Evolutionary conservation across 108 stramenopile species (phyloP).

Genomic region (Nitzschia sp.): DNA sequence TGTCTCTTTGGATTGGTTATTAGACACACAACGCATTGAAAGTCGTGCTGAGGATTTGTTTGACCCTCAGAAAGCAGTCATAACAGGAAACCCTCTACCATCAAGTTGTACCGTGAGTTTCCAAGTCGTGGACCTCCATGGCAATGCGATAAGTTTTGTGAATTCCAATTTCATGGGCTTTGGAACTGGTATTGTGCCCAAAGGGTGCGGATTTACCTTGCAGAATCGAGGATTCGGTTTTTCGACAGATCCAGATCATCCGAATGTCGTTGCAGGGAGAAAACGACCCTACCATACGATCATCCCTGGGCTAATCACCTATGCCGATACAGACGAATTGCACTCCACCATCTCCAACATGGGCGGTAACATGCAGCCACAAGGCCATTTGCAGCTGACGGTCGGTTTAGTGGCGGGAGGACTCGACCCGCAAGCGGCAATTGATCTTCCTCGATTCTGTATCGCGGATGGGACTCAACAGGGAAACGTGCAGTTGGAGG

Average conservation of each 20-base stretch:
- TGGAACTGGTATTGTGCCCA: slow-evolving; percentile 92
- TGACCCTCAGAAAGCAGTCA: slow-evolving; percentile 54
- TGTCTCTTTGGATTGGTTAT: slow-evolving; percentile 38
- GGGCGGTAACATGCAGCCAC: slow-evolving; percentile 99
- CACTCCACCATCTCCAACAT: slow-evolving; percentile 91
- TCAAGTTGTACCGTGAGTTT: slow-evolving; percentile 90
- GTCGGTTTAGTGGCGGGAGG: slow-evolving; percentile 72
- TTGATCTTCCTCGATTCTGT: slow-evolving; percentile 95
- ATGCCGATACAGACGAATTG: slow-evolving; percentile 77
- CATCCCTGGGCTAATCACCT: slow-evolving; percentile 91
- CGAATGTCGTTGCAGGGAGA: slow-evolving; percentile 79
- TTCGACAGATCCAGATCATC: slow-evolving; percentile 68
- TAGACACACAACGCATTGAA: slow-evolving; percentile 61
- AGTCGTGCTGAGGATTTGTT: slow-evolving; percentile 51
- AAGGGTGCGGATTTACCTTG: slow-evolving; percentile 92
- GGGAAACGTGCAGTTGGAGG: slow-evolving; percentile 75
- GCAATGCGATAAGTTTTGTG: slow-evolving; percentile 95
- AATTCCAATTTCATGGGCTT: slow-evolving; percentile 96
- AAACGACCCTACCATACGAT: slow-evolving; percentile 98
- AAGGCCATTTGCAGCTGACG: slow-evolving; percentile 95
- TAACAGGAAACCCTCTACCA: slow-evolving; percentile 52
- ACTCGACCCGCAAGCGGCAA: slow-evolving; percentile 83
- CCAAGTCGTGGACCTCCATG: slow-evolving; percentile 87
- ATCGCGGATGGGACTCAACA: slow-evolving; percentile 80
- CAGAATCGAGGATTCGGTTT: slow-evolving; percentile 96